Base-by-base conservation (phyloP, 106 monocot genomes). In the Chionographis japonica region DNA sequence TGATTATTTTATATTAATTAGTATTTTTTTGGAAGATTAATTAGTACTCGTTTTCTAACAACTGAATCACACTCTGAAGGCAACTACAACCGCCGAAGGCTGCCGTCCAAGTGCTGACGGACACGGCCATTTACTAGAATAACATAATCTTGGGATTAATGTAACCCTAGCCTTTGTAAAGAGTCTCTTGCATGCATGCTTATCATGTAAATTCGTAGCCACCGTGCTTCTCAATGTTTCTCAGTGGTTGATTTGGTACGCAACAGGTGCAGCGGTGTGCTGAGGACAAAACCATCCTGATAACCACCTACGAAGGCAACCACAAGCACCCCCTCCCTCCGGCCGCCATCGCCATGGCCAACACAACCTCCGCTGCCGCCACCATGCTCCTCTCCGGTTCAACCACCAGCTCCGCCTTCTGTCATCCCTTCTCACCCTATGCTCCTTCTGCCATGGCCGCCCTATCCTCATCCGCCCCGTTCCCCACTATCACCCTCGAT, bases 401-500 rank as follows among this genome's bases (percentile, higher is more conserved):
- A 15, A 40, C 83, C 46, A 78, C 78, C 61, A 65, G 72, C 15
- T 6, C 73, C 9, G 43, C n/a, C 53, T 9, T 10, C 66, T 42
- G 17, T 11, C 4, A 14, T 38, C 10, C 42, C 46, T 54, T 52
- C n/a, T 36, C 72, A 5, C 0, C 56, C 17, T 35, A 77, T 39
- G 66, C 63, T 50, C 63, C 72, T 40, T 67, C 85, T 51, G 58
- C 82, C 68, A 66, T 82, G 84, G 84, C 91, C 64, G 65, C 86
- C 18, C 56, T 93, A 51, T 86, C 88, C 20, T 73, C 92, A 58
- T 88, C 88, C n/a, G 78, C 83, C 4, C 88, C 92, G 2, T 86
- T 88, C 74, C 92, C 92, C 16, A 88, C 92, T 65, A 72, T 93
- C 80, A 86, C 88, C 16, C 86, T 93, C 64, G 92, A 93, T 74